Evolutionary conservation across 768 basidiomycete genomes (phyloP).

Genomic region (Crucibulum laeve): DNA sequence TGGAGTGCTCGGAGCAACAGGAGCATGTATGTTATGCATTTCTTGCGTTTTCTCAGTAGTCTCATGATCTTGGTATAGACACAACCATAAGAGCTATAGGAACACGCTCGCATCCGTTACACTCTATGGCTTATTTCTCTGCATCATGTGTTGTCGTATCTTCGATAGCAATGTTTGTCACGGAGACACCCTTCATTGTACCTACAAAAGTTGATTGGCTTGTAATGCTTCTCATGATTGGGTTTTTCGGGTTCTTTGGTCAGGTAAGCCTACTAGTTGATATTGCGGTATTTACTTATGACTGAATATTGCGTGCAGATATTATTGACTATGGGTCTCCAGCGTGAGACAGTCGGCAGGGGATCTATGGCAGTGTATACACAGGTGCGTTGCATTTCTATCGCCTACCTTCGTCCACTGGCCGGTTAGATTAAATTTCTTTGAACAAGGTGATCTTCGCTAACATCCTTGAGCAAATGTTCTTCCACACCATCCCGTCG

Average conservation of each 20-base stretch:
- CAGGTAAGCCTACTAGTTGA: slow-evolving; percentile 27
- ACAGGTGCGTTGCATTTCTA: slow-evolving; percentile 4
- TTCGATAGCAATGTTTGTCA: slow-evolving; percentile 30
- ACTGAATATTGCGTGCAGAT: not conserved
- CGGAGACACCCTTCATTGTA: slow-evolving; percentile 36
- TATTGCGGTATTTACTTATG: not conserved
- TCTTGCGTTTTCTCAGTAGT: not conserved
- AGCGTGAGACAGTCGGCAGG: slow-evolving; percentile 15
- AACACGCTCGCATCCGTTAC: slow-evolving; percentile 68
- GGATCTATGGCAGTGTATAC: slow-evolving; percentile 8
- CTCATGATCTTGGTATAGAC: slow-evolving; percentile 16
- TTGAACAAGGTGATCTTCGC: slow-evolving; percentile 57
- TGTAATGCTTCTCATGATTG: slow-evolving; percentile 42
- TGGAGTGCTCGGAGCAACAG: slow-evolving; percentile 59
- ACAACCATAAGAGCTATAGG: slow-evolving; percentile 61
- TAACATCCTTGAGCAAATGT: slow-evolving; percentile 54
- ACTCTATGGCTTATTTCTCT: slow-evolving; percentile 66
- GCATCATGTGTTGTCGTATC: slow-evolving; percentile 44
- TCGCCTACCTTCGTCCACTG: not conserved
- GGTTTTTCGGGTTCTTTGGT: slow-evolving; percentile 47
- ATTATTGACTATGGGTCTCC: slow-evolving; percentile 15
- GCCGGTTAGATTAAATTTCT: not conserved
- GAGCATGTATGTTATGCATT: slow-evolving; percentile 51
- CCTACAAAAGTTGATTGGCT: slow-evolving; percentile 43
- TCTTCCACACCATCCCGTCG: slow-evolving; percentile 60